Percentiles rank a stretch among this genome's conserved stretches.
Conservation (phyloP, 2,329 filamentous ascomycete genomes). For the Chrysosphaeria jannelii region DNA sequence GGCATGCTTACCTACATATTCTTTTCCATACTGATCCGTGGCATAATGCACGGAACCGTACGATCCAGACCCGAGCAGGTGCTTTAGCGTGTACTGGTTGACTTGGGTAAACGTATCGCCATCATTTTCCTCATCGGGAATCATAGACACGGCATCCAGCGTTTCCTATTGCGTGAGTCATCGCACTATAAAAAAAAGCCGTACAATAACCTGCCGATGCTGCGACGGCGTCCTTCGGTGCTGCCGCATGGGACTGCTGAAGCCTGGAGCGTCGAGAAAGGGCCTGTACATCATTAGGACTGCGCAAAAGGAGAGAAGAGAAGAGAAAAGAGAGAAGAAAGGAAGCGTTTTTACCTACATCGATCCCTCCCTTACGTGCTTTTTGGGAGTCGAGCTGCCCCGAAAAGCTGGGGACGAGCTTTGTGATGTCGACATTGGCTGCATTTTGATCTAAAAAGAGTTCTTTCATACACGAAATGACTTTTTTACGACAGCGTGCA, state of each 20-base stretch:
- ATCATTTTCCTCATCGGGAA: constrained; percentile 58
- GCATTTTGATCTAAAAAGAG: no score
- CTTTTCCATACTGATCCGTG: constrained; percentile 62
- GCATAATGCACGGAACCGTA: constrained; percentile 84
- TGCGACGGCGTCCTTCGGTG: constrained; percentile 25
- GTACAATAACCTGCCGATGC: constrained; percentile 26
- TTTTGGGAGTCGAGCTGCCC: no score
- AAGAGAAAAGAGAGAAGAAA: no score
- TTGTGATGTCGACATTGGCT: no score
- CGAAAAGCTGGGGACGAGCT: no score
- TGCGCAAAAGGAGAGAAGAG: no score
- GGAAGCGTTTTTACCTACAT: no score
- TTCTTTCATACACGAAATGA: no score
- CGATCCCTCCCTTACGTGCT: no score
- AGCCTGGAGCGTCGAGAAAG: constrained; percentile 13
- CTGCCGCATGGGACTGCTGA: constrained; percentile 23
- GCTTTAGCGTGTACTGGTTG: constrained; percentile 81
- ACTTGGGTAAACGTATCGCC: constrained; percentile 58
- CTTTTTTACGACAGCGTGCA: no score
- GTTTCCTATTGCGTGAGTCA: constrained; percentile 34
- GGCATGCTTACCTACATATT: constrained; percentile 39
- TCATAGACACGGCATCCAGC: constrained; percentile 64
- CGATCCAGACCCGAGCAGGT: constrained; percentile 89
- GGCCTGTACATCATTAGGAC: constrained; percentile 12
- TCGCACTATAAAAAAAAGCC: constrained; percentile 2